Base-by-base conservation (phyloP, 768 basidiomycete genomes). In the Lactarius sanguifluus region DNA sequence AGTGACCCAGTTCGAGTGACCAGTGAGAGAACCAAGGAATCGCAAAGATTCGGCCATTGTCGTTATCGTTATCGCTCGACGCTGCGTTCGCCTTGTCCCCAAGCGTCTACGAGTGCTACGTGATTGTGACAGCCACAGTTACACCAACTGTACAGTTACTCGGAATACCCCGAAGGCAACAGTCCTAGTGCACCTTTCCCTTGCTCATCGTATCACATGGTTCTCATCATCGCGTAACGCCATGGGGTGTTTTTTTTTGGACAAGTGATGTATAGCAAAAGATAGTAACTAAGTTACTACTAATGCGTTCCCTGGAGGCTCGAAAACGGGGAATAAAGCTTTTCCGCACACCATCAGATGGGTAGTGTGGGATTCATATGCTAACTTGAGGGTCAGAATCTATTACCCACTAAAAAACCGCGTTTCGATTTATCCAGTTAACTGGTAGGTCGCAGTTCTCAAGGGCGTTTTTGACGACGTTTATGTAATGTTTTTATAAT, bases 1-100 rank as follows among this genome's bases (percentile, higher is more conserved):
- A 72, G 96, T 99, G 75, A 99, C 91, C 93, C 94, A 96, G 82
- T 93, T 93, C 76, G 92, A 90, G 87, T 96, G 93, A 79, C 94
- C 95, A 75, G 89, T 82, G 77, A 96, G 81, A 71, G 93, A 90
- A 74, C 95, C 95, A 76, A 96, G 87, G 82, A 71, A 71, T 54
- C 70, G 70, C 36, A 71, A 41, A 32, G 70, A 71, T 62, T 71
- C 70, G n/a, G 66, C 61, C 68, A 69, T 69, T 38, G 58, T 63
- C 40, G 64, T 43, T 61, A 52, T 52, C 25, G 23, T 61, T n/a
- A 34, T 62, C 41, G 34, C 40, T 60, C 47, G 56, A 64, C 41
- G 36, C 58, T 40, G 34, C 41, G 69, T 54, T 54, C 30, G 16
- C 25, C 45, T 34, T 7, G 16, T 50, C 40, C 5, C 38, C 38